phyloP scores from a whole-genome alignment of 805 yeast species.

The Metschnikowia lachancei region DNA sequence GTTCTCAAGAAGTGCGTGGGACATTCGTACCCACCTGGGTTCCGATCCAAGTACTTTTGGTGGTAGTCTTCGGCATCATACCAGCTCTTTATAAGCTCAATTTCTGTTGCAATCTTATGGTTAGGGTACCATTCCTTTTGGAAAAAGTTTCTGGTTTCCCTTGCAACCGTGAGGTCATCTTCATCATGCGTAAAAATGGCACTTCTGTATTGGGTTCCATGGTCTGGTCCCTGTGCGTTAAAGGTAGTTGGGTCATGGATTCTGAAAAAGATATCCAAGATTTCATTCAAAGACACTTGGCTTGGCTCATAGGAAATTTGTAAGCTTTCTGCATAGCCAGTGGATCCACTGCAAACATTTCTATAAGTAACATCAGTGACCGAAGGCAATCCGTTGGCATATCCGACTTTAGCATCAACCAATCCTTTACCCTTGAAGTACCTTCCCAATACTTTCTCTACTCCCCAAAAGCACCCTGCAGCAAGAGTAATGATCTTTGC shows the following conservation, averaged over 20 bases:
- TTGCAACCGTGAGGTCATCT: constrained; percentile 46
- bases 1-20: constrained; percentile 83
- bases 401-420: constrained; percentile 81
- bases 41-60: constrained; percentile 73
- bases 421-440: constrained; percentile 64
- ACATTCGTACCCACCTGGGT: constrained; percentile 87
- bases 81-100: constrained; percentile 66
- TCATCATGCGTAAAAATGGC: constrained; percentile 68
- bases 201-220: constrained; percentile 87
- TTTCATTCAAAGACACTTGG: constrained; percentile 52
- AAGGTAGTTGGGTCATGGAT: constrained; percentile 92
- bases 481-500: constrained; percentile 43
- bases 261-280: constrained; percentile 80
- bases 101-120: constrained; percentile 62
- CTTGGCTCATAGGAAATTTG: constrained; percentile 81
- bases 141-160: constrained; percentile 46
- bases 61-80: constrained; percentile 97
- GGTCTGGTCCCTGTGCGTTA: constrained; percentile 83
- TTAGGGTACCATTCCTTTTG: constrained; percentile 77
- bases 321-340: constrained; percentile 76
- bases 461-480: constrained; percentile 84
- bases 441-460: constrained; percentile 77
- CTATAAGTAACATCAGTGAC: constrained; percentile 46
- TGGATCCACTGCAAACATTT: constrained; percentile 72
- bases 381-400: constrained; percentile 76